phyloP scores from a whole-genome alignment of 768 basidiomycete genomes.

The Mycena capillaripes region DNA sequence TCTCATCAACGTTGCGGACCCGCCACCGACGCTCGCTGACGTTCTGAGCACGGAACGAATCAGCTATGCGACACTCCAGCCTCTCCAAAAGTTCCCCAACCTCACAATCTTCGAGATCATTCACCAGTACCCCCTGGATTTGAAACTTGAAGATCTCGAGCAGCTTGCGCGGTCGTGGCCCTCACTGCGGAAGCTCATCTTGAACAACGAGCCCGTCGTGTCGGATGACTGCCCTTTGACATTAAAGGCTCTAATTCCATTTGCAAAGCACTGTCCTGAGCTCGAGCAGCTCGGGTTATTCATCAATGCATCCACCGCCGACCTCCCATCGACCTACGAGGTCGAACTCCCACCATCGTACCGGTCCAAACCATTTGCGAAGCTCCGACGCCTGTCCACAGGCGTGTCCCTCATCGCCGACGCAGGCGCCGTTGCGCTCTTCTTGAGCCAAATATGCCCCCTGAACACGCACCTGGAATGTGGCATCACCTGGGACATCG shows the following conservation, averaged over 20 bases:
- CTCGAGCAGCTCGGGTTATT: constrained; percentile 59
- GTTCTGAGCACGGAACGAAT: constrained; percentile 44
- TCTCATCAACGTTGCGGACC: constrained; percentile 37
- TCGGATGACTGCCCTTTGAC: constrained; percentile 50
- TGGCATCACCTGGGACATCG: constrained; percentile 64
- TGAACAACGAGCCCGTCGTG: constrained; percentile 63
- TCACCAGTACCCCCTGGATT: constrained; percentile 54
- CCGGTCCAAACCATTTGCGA: constrained; percentile 44
- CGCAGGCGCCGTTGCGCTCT: constrained; percentile 61
- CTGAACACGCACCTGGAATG: constrained; percentile 55
- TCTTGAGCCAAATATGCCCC: constrained; percentile 67
- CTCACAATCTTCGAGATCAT: constrained; percentile 52
- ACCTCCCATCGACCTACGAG: constrained; percentile 25
- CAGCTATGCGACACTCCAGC: constrained; percentile 51
- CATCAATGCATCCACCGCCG: constrained; percentile 48
- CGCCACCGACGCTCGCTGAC: constrained; percentile 14
- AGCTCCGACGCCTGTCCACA: constrained; percentile 56
- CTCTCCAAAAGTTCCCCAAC: constrained; percentile 43
- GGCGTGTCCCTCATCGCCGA: constrained; percentile 65
- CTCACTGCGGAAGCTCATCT: constrained; percentile 55
- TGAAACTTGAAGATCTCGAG: constrained; percentile 60
- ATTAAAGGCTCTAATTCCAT: constrained; percentile 55
- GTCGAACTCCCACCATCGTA: constrained; percentile 18
- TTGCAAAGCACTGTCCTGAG: constrained; percentile 55
- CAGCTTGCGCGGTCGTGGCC: constrained; percentile 62